Percentiles rank a stretch among this genome's conserved stretches.
phyloP scores from a whole-genome alignment of 352 stramenopile genomes.

The Phytophthora sp. region DNA sequence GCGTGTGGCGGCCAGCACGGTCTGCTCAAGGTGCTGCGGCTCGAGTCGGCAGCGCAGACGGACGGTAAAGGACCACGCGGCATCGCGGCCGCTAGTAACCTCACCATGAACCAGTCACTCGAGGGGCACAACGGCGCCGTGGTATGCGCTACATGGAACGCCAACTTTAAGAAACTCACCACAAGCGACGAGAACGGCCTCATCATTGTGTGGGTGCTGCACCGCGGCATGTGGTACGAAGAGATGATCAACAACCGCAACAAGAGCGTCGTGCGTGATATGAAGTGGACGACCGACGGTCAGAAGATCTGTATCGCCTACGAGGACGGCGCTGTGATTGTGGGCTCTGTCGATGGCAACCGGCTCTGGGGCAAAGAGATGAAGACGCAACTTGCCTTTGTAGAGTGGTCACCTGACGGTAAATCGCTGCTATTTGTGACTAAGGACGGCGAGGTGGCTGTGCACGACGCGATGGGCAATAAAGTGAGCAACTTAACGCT shows the following conservation, averaged over 20 bases:
- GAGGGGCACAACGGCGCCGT: conserved; percentile 93
- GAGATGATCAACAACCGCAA: conserved; percentile 98
- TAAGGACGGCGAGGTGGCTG: conserved; percentile 81
- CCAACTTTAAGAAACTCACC: conserved; percentile 94
- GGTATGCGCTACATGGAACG: conserved; percentile 94
- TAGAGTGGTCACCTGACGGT: conserved; percentile 94
- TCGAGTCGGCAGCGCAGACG: conserved; percentile 79
- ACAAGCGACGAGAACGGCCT: conserved; percentile 95
- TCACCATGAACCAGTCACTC: conserved; percentile 96
- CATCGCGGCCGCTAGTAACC: conserved; percentile 89
- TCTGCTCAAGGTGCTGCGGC: conserved; percentile 93
- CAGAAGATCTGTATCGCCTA: conserved; percentile 97
- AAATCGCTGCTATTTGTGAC: conserved; percentile 91
- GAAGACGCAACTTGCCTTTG: conserved; percentile 88
- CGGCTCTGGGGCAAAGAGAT: conserved; percentile 95
- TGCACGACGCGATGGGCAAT: conserved; percentile 89
- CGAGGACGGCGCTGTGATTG: conserved; percentile 94
- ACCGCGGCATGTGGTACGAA: conserved; percentile 94
- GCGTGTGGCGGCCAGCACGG: conserved; percentile 93
- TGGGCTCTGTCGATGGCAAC: conserved; percentile 94
- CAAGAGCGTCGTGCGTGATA: conserved; percentile 93
- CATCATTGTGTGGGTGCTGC: conserved; percentile 97
- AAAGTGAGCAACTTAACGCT: conserved; percentile 83
- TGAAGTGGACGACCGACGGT: conserved; percentile 95
- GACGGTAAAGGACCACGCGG: conserved; percentile 75